Evolutionary conservation across 1,284 basidiomycete species (phyloP).

Genomic region (Leccinum holopus): DNA sequence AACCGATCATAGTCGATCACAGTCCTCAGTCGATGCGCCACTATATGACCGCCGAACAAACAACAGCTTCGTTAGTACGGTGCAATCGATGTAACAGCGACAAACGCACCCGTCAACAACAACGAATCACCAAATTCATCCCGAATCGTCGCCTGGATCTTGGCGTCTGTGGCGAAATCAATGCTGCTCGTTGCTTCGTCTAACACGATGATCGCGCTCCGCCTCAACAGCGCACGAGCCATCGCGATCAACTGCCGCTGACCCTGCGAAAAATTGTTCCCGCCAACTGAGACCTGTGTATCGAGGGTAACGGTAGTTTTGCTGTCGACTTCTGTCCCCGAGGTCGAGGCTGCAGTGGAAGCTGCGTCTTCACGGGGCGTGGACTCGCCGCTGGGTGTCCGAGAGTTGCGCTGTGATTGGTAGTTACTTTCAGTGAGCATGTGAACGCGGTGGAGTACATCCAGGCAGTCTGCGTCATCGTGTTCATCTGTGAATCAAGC

Average conservation of each 20-base stretch:
- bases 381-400: slow-evolving; percentile 3
- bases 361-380: slow-evolving; percentile 18
- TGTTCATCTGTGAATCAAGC: slow-evolving; percentile 58
- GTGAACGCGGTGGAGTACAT: slow-evolving; percentile 47
- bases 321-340: slow-evolving; percentile 33
- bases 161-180: slow-evolving; percentile 58
- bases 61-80: slow-evolving; percentile 3
- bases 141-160: slow-evolving; percentile 67
- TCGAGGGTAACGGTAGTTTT: slow-evolving; percentile 48
- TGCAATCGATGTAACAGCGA: neutral
- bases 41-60: slow-evolving; percentile 19
- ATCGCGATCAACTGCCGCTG: slow-evolving; percentile 71
- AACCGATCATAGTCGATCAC: slow-evolving; percentile 66
- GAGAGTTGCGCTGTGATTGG: slow-evolving; percentile 42
- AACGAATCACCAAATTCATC: slow-evolving; percentile 58
- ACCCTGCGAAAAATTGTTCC: slow-evolving; percentile 71
- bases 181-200: slow-evolving; percentile 71
- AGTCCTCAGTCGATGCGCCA: slow-evolving; percentile 56
- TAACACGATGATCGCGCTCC: slow-evolving; percentile 64
- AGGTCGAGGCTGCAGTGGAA: slow-evolving; percentile 14
- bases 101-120: slow-evolving; percentile 43
- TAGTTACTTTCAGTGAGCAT: slow-evolving; percentile 52
- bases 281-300: slow-evolving; percentile 61
- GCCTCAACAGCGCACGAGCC: slow-evolving; percentile 61
- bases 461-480: slow-evolving; percentile 73